These are phyloP conservation scores for Paxillus involutus DNA, from an alignment of 768 basidiomycete species.

Conservation along the genomic window DNA sequence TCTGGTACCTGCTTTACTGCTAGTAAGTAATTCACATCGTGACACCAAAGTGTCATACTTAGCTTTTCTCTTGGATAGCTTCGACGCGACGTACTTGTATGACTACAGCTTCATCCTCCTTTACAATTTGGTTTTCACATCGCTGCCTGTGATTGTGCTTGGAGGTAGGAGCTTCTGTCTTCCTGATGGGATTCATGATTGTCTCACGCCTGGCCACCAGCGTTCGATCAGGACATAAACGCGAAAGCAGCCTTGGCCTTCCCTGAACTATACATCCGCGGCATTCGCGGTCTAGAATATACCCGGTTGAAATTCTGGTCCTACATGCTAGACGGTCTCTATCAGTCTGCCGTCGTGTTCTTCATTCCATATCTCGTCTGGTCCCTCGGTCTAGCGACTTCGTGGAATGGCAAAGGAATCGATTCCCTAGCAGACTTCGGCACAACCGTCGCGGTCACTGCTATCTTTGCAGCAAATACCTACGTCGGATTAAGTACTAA, in stretches of 20 bases:
- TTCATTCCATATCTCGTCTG: constrained; percentile 82
- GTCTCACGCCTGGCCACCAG: constrained; percentile 27
- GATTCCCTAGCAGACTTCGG: constrained; percentile 86
- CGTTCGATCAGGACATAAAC: constrained; percentile 95
- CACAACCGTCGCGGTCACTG: constrained; percentile 85
- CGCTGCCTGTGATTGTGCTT: constrained; percentile 86
- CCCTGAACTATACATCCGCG: constrained; percentile 94
- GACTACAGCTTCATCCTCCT: constrained; percentile 93
- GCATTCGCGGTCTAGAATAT: constrained; percentile 92
- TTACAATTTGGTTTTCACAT: constrained; percentile 92
- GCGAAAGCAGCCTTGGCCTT: constrained; percentile 87
- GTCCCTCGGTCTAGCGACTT: constrained; percentile 59
- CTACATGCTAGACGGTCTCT: constrained; percentile 93
- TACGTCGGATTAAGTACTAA: constrained; percentile 89
- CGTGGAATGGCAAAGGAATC: constrained; percentile 79
- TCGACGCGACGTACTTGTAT: constrained; percentile 93
- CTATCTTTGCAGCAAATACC: constrained; percentile 84
- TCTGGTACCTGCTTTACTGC: constrained; percentile 93
- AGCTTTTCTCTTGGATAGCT: constrained; percentile 46
- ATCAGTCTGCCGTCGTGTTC: constrained; percentile 86
- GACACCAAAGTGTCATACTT: background rate
- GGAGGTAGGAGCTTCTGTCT: constrained; percentile 57
- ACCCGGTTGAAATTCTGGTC: constrained; percentile 90
- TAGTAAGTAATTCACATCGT: constrained; percentile 43
- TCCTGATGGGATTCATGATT: background rate